A percentile compares a stretch with the other conserved stretches of the same genome.
These are phyloP conservation scores for Hanseniaspora taiwanica DNA, from an alignment of 805 yeast genomes.

Conservation along the genomic window DNA sequence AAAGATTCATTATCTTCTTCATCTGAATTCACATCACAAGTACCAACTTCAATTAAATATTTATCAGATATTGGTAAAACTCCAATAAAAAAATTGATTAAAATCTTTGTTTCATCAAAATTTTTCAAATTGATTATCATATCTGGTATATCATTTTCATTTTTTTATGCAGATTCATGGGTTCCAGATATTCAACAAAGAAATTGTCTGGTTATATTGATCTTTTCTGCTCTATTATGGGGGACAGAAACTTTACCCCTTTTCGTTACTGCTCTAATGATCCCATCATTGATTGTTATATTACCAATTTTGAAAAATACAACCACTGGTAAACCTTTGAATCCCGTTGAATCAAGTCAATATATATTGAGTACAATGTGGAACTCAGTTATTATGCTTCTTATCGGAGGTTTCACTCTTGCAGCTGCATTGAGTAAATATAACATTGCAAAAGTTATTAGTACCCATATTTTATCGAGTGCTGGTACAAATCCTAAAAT, in stretches of 20 bases:
- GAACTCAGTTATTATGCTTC: constrained; percentile 82
- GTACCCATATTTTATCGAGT: constrained; percentile 65
- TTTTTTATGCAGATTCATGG: constrained; percentile 41
- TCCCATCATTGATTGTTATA: constrained; percentile 71
- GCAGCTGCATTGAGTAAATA: constrained; percentile 92
- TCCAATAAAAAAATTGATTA: background rate
- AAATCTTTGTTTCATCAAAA: constrained; percentile 16
- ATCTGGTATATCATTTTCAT: constrained; percentile 30
- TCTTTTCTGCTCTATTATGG: constrained; percentile 80
- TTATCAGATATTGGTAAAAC: constrained; percentile 12
- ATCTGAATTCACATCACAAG: no score
- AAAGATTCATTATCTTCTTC: no score
- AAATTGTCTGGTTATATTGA: constrained; percentile 73
- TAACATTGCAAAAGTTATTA: constrained; percentile 73
- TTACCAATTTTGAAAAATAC: constrained; percentile 56
- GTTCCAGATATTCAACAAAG: constrained; percentile 43
- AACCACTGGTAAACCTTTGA: constrained; percentile 35
- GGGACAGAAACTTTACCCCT: constrained; percentile 91
- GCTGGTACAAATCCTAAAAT: constrained; percentile 81
- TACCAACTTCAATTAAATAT: constrained; percentile 21
- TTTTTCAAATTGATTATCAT: constrained; percentile 33
- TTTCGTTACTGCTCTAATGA: constrained; percentile 72
- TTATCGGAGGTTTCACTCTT: constrained; percentile 86
- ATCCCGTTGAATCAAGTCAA: constrained; percentile 49
- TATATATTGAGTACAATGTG: constrained; percentile 82